These are phyloP conservation scores for Cryptococcus hybrid DNA, from an alignment of 1,284 basidiomycete species.

Conservation along the genomic window DNA sequence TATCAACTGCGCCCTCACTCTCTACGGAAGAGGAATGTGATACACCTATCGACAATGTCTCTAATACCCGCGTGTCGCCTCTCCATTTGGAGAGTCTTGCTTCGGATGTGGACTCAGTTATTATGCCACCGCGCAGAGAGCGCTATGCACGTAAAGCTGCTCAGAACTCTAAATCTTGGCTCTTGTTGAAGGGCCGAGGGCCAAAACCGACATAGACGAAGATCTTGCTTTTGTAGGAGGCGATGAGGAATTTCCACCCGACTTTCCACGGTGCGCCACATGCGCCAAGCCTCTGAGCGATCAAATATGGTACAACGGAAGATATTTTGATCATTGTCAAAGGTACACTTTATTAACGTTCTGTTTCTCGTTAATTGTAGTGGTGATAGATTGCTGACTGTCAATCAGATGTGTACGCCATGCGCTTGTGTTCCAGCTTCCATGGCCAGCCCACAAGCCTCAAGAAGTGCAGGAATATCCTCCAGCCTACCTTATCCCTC, in stretches of 20 bases:
- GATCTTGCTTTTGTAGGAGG: conserved; percentile 10
- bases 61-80: too few species aligned
- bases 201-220: conserved; percentile 6
- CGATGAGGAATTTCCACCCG: conserved; percentile 20
- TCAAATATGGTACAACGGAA: conserved; percentile 36
- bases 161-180: conserved; percentile 27
- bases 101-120: too few species aligned
- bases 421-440: conserved; percentile 39
- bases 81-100: too few species aligned
- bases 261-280: conserved; percentile 37
- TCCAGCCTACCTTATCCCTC: conserved; percentile 32
- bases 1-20: too few species aligned
- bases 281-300: conserved; percentile 35
- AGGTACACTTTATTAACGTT: conserved; percentile 22
- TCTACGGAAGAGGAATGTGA: too few species aligned
- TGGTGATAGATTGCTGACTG: not conserved
- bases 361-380: not conserved
- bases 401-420: conserved; percentile 43
- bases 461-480: conserved; percentile 35
- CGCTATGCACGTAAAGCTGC: conserved; percentile 22
- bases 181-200: conserved; percentile 12
- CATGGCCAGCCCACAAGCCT: conserved; percentile 38
- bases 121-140: conserved; percentile 16
- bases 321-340: conserved; percentile 38
- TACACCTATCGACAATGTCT: too few species aligned